A percentile compares a stretch with the other conserved stretches of the same genome.
These are phyloP conservation scores for Silene uniflora DNA, from an alignment of 148 eudicot species.

Conservation along the genomic window DNA sequence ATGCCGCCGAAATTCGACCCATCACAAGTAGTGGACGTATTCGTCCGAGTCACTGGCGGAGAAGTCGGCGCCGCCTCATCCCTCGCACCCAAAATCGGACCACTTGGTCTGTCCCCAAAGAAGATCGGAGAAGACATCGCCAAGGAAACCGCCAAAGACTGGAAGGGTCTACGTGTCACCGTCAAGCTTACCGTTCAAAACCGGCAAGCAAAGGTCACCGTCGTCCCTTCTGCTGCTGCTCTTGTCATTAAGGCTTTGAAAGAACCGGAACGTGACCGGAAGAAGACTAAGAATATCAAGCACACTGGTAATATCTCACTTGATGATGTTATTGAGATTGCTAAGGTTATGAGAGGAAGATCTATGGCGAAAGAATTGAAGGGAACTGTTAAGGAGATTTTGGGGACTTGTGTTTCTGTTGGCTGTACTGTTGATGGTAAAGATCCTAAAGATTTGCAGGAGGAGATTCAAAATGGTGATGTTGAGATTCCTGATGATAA, in stretches of 20 bases:
- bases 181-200: slow-evolving; percentile 31
- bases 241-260: slow-evolving; percentile 26
- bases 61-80: slow-evolving; percentile 31
- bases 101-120: slow-evolving; percentile 30
- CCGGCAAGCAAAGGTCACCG: slow-evolving; percentile 28
- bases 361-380: slow-evolving; percentile 28
- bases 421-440: slow-evolving; percentile 33
- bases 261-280: slow-evolving; percentile 28
- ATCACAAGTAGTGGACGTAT: slow-evolving; percentile 26
- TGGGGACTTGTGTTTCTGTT: slow-evolving; percentile 29
- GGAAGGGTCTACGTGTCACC: slow-evolving; percentile 30
- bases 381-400: slow-evolving; percentile 28
- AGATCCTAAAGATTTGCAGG: slow-evolving; percentile 27
- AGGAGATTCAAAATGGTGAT: slow-evolving; percentile 22
- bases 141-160: slow-evolving; percentile 30
- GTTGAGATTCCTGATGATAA: slow-evolving; percentile 18
- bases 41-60: slow-evolving; percentile 29
- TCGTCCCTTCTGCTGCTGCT: slow-evolving; percentile 26
- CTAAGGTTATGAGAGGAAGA: slow-evolving; percentile 25
- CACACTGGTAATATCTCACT: not conserved
- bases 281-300: slow-evolving; percentile 23
- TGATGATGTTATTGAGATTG: slow-evolving; percentile 33
- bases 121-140: slow-evolving; percentile 37
- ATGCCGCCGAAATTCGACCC: slow-evolving; percentile 35
- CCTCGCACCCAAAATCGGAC: slow-evolving; percentile 30